A percentile compares a stretch with the other conserved stretches of the same genome.
Conservation (phyloP, 2,329 filamentous ascomycete species). For the Coniochaeta prunicola region DNA sequence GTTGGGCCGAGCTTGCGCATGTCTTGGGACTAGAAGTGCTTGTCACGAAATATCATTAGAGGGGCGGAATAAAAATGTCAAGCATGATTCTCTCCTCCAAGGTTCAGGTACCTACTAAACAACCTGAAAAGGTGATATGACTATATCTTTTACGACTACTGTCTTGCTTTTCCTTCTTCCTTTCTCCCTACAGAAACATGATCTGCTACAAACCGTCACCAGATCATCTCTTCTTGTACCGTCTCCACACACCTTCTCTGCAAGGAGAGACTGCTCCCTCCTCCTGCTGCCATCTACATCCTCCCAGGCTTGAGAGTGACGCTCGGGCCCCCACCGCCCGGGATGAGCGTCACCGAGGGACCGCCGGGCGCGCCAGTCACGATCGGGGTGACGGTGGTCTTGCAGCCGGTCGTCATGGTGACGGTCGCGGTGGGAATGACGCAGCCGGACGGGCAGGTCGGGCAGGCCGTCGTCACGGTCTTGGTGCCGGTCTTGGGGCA, state of each 20-base stretch:
- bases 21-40: not conserved
- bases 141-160: too few species aligned
- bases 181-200: not conserved
- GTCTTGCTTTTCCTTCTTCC: not conserved
- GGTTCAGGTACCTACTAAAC: too few species aligned
- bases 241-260: too few species aligned
- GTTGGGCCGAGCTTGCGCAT: too few species aligned
- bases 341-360: not conserved
- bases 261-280: too few species aligned
- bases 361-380: constrained; percentile 1
- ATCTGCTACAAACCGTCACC: not conserved
- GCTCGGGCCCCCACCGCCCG: not conserved
- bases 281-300: not conserved
- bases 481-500: constrained; percentile 27
- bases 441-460: constrained; percentile 18
- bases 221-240: not conserved
- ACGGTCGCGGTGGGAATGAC: constrained; percentile 13
- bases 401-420: constrained; percentile 16
- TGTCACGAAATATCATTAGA: not conserved
- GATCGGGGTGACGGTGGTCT: not conserved
- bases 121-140: too few species aligned
- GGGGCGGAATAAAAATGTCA: not conserved
- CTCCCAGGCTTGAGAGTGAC: not conserved
- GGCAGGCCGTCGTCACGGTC: constrained; percentile 14
- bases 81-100: not conserved